Evolutionary conservation across 1,139 yeast genomes (phyloP).

Genomic region (Saccharomyces pastorianus): DNA sequence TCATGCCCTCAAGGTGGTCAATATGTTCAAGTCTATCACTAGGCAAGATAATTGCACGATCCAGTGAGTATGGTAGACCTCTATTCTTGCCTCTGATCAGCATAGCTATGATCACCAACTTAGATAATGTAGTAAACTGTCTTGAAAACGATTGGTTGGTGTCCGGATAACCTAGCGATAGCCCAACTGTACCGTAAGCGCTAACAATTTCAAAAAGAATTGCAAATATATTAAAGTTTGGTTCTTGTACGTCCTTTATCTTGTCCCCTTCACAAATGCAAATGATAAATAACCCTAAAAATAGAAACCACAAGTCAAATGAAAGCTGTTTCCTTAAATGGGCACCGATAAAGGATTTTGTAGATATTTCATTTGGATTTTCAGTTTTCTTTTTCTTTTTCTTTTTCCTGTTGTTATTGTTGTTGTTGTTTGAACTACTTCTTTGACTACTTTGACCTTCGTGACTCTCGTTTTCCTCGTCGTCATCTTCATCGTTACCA

Average conservation of each 20-base stretch:
- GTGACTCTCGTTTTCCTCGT: slow-evolving; percentile 28
- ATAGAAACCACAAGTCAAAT: slow-evolving; percentile 90
- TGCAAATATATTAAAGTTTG: slow-evolving; percentile 58
- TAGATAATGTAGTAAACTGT: slow-evolving; percentile 64
- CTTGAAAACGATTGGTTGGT: slow-evolving; percentile 63
- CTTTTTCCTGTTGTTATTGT: slow-evolving; percentile 6
- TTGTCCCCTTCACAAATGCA: slow-evolving; percentile 76
- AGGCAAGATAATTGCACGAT: slow-evolving; percentile 88
- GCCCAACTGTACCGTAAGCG: slow-evolving; percentile 94
- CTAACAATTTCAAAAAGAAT: slow-evolving; percentile 82
- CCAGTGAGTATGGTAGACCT: slow-evolving; percentile 89
- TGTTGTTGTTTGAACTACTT: neutral
- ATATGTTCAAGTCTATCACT: slow-evolving; percentile 58
- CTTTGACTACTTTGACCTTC: slow-evolving; percentile 8
- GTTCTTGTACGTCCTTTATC: slow-evolving; percentile 38
- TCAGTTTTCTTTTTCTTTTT: slow-evolving; percentile 5
- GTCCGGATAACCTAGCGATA: slow-evolving; percentile 73
- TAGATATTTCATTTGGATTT: slow-evolving; percentile 4
- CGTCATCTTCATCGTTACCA: slow-evolving; percentile 15
- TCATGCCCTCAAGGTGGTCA: slow-evolving; percentile 56
- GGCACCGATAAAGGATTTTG: slow-evolving; percentile 64
- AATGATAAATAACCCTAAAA: slow-evolving; percentile 74
- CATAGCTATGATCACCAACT: slow-evolving; percentile 78
- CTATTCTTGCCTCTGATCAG: slow-evolving; percentile 94
- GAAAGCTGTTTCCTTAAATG: slow-evolving; percentile 89